Evolutionary conservation across 345 rosid genomes (phyloP), one percentile per base, ranked within the genome.

Genomic region (Murraya koenigii): DNA sequence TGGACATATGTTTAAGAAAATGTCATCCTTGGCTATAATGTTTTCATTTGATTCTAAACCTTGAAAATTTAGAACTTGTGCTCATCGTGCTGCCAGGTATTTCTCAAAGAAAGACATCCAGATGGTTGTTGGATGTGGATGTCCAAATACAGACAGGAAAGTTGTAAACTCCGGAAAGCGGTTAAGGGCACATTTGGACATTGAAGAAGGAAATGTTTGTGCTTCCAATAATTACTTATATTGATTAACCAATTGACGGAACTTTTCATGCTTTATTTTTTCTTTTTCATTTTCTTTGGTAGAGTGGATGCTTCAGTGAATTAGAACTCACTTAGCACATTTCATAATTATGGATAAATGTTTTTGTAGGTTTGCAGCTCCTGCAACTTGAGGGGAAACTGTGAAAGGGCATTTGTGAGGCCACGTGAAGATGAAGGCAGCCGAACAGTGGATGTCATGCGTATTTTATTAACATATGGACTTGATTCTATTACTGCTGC

Each of bases 141-240:
- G 99, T 86, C 98, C 99, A n/a, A 91, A 88, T 85, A 79, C 79
- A 49, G 99, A 95, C 71, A 88, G 97, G 81, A 92, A 95, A 88
- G 98, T 95, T 11, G 96, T 90, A 72, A 95, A 95, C 81, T 93
- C 94, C 0, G 97, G 90, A 78, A 95, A 95, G 79, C 94, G 96
- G 69, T 76, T 95, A 72, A 84, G 98, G 88, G 92, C 91, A 44
- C 82, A 84, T 83, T 86, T 93, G 1, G 90, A 90, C 79, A 80
- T 93, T 60, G 85, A 88, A 60, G 99, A 95, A 90, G 87, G 81
- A 74, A 86, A 89, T 87, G 95, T 93, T 85, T 79, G 94, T 76
- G 35, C 60, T 6, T 30, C 13, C 36, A 52, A n/a, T 13, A n/a
- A 8, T 63, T 66, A 28, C n/a, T 68, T 17, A 25, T 11, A 54